Base-by-base conservation (phyloP, 2,329 filamentous ascomycete species). In the Fusarium verrucosum region DNA sequence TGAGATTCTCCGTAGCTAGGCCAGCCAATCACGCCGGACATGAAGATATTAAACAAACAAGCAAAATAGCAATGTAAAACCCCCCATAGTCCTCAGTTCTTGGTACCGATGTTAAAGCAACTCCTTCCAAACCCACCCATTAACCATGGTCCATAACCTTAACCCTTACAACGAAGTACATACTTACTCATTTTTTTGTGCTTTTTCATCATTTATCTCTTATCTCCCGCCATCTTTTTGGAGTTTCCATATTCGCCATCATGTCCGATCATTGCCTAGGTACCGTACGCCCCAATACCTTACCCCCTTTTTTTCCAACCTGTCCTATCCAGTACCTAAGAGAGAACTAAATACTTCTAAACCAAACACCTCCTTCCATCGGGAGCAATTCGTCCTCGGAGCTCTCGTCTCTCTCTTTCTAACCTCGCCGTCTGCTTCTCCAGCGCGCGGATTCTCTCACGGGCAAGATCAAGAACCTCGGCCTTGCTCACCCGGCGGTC, bases 391-490 rank as follows among this genome's bases (percentile, higher is more conserved):
- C 59, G 42, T 20, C 57, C 55, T 35, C 66, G 55, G 14, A 72
- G 42, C 66, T 79, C 76, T 58, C 75, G 71, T 50, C 75, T 71
- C 65, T 79, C 77, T 46, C 71, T 74, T 66, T 79, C 75, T 30
- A 79, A 64, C 40, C 69, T 69, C 4, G 69, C 68, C 25, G 75
- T 76, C 59, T 80, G 77, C 46, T 73, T 70, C 65, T 80, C 78
- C 11, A 82, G 71, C 9, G 72, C 56, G 47, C 75, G 70, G 50
- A 82, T 82, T 49, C 80, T 74, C 40, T 77, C 73, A 30, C 78
- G 74, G 1, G 80, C 80, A 62, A 81, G 77, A 23, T 82, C 79
- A n/a, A 81, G 73, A 33, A 81, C 79, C 63, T 81, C 78, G 32
- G 79, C 79, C 68, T 81, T 81, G 71, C 79, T 81, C 55, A 80